Evolutionary conservation across 306 rosid species (phyloP).

Genomic region (Prunus mira): DNA sequence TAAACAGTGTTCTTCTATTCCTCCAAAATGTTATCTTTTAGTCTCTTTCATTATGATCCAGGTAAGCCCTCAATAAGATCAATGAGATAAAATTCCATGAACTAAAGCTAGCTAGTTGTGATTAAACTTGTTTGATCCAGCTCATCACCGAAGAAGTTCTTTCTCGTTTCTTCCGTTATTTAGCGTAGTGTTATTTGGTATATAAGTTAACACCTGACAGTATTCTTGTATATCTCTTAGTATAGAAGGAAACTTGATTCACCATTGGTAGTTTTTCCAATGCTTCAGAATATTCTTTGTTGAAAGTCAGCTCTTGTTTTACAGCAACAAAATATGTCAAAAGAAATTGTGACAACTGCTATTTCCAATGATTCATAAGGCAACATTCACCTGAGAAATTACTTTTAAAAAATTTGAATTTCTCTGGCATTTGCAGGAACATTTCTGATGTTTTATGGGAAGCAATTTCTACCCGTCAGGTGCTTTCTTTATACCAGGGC

Average conservation of each 20-base stretch:
- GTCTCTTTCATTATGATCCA: background rate
- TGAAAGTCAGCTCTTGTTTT: background rate
- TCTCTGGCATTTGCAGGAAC: constrained; percentile 54
- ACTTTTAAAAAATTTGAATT: background rate
- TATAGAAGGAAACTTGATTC: background rate
- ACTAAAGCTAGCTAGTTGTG: background rate
- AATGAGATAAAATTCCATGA: background rate
- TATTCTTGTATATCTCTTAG: background rate
- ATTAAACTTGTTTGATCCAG: background rate
- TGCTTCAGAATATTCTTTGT: background rate
- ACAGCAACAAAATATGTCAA: background rate
- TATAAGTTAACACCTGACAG: background rate
- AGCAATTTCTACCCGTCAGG: constrained; percentile 70
- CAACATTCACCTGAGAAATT: background rate
- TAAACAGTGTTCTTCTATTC: background rate
- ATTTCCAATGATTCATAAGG: background rate
- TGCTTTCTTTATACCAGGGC: constrained; percentile 87
- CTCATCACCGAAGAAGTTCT: background rate
- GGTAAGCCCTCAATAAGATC: background rate
- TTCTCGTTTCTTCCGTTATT: background rate
- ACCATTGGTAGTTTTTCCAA: background rate
- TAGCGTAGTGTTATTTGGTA: background rate
- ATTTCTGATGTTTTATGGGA: constrained; percentile 94
- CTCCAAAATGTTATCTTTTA: background rate
- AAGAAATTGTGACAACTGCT: background rate